phyloP scores from a whole-genome alignment of 768 basidiomycete genomes.

The Pleurotus sapidus region DNA sequence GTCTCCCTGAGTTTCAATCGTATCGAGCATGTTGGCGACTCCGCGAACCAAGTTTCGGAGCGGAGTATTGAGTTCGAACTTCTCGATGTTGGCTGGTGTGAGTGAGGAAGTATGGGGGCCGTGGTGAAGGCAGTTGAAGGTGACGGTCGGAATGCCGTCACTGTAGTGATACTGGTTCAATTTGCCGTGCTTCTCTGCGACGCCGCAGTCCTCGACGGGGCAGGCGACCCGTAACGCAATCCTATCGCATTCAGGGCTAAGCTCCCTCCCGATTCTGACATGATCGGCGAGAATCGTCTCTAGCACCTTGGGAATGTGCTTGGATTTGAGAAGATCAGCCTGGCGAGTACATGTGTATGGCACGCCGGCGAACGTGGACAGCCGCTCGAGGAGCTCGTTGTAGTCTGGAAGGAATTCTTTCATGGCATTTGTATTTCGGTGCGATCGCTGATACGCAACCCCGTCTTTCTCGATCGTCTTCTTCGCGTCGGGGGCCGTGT shows the following conservation, averaged over 20 bases:
- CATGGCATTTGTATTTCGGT: conserved; percentile 17
- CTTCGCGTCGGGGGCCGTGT: conserved; percentile 20
- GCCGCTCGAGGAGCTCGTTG: conserved; percentile 12
- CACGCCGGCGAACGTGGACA: conserved; percentile 10
- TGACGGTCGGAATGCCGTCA: conserved; percentile 14
- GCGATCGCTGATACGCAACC: conserved; percentile 22
- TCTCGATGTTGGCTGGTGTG: conserved; percentile 11
- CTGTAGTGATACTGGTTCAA: conserved; percentile 14
- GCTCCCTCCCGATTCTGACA: conserved; percentile 13
- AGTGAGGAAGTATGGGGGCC: conserved; percentile 18
- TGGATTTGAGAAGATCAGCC: conserved; percentile 12
- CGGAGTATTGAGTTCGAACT: conserved; percentile 27
- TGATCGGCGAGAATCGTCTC: conserved; percentile 12
- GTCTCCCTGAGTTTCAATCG: not conserved
- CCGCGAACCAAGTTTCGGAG: conserved; percentile 22
- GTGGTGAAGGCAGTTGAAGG: conserved; percentile 24
- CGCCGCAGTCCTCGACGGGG: conserved; percentile 20
- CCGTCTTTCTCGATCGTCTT: conserved; percentile 10
- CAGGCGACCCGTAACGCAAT: conserved; percentile 22
- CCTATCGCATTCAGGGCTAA: conserved; percentile 12
- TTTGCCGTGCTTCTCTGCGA: conserved; percentile 21
- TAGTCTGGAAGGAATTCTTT: conserved; percentile 18
- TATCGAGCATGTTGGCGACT: conserved; percentile 13
- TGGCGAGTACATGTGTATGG: conserved; percentile 16
- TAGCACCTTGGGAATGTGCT: conserved; percentile 14